phyloP scores from a whole-genome alignment of 805 yeast genomes.

The Candida taoyuanica region DNA sequence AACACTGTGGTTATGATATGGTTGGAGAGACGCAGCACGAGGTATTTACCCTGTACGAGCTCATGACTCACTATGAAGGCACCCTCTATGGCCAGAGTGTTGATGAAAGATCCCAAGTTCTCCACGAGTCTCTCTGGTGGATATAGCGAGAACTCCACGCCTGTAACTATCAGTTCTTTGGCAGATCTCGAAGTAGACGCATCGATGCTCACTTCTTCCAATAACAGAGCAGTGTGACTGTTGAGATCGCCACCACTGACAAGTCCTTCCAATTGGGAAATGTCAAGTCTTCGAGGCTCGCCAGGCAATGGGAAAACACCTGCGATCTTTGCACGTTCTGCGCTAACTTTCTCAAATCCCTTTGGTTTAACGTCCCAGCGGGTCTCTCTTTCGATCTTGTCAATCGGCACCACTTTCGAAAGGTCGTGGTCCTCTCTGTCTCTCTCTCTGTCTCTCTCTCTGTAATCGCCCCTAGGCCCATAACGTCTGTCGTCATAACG shows the following conservation, averaged over 20 bases:
- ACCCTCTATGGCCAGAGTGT: conserved; percentile 39
- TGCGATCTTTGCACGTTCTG: conserved; percentile 71
- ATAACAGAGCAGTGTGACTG: conserved; percentile 30
- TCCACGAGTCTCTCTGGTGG: conserved; percentile 38
- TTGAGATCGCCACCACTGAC: conserved; percentile 28
- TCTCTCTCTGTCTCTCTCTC: conserved; percentile 5
- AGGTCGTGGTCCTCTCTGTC: conserved; percentile 27
- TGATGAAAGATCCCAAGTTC: conserved; percentile 41
- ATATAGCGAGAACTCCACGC: conserved; percentile 28
- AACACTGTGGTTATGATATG: conserved; percentile 52
- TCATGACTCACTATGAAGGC: conserved; percentile 33
- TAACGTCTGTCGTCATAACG: conserved; percentile 7
- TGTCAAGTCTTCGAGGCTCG: conserved; percentile 36
- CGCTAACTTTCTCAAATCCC: conserved; percentile 69
- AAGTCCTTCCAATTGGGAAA: conserved; percentile 29
- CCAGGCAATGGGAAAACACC: conserved; percentile 80
- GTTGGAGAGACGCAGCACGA: conserved; percentile 49
- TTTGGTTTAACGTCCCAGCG: conserved; percentile 70
- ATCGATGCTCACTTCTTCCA: conserved; percentile 30
- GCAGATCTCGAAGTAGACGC: conserved; percentile 26
- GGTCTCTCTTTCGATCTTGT: conserved; percentile 46
- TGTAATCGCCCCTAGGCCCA: too few relatives aligned
- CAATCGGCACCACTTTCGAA: conserved; percentile 41
- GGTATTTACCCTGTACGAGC: conserved; percentile 30
- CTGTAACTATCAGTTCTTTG: conserved; percentile 27